Evolutionary conservation across 2,329 filamentous ascomycete species (phyloP).

Genomic region (Curvularia verruculosa): DNA sequence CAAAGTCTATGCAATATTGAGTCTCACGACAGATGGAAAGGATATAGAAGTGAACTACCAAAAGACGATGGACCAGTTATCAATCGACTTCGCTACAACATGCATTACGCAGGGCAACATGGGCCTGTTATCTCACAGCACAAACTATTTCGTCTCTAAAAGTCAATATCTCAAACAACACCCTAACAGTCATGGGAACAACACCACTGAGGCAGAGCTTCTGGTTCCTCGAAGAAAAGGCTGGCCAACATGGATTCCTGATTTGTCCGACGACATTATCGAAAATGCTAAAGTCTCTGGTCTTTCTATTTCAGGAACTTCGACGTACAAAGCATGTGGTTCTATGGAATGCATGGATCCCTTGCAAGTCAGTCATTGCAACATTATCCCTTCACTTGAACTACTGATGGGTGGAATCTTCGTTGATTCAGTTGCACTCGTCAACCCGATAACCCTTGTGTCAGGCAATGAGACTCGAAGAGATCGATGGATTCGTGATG

Average conservation of each 20-base stretch:
- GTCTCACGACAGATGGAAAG: neutral
- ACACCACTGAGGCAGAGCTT: neutral
- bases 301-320: neutral
- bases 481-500: neutral
- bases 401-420: neutral
- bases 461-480: neutral
- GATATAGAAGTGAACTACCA: neutral
- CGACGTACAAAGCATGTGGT: neutral
- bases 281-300: neutral
- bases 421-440: neutral
- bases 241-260: constrained; percentile 1
- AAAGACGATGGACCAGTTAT: neutral
- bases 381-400: neutral
- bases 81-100: neutral
- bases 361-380: neutral
- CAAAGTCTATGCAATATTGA: neutral
- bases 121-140: neutral
- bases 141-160: neutral
- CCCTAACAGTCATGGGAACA: neutral
- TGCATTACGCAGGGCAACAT: neutral
- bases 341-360: neutral
- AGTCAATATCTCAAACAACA: neutral
- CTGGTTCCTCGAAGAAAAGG: neutral
- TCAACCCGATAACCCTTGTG: neutral
- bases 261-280: neutral